phyloP scores from a whole-genome alignment of 495 filamentous ascomycete species.

The Staphylotrichum longicolle region DNA sequence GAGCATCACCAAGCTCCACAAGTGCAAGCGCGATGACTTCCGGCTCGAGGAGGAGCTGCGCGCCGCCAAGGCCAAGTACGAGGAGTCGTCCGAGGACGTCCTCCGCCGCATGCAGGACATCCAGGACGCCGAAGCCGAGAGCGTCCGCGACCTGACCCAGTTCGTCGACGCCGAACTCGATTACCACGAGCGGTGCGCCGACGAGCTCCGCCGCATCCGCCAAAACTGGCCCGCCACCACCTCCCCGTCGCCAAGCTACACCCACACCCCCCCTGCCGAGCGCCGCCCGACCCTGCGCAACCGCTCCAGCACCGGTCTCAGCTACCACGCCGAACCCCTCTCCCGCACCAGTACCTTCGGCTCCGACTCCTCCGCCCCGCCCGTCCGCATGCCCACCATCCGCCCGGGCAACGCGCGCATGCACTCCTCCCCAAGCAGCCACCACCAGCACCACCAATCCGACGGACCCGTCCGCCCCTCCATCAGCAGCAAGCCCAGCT shows the following conservation, averaged over 20 bases:
- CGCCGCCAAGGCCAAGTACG: constrained; percentile 90
- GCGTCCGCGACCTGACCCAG: constrained; percentile 70
- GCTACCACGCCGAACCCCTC: constrained; percentile 40
- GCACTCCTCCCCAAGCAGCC: constrained; percentile 23
- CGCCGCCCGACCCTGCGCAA: constrained; percentile 39
- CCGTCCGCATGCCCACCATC: constrained; percentile 58
- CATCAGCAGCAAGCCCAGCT: constrained; percentile 32
- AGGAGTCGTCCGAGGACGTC: constrained; percentile 93
- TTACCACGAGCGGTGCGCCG: constrained; percentile 86
- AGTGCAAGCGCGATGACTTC: constrained; percentile 90
- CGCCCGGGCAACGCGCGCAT: constrained; percentile 46
- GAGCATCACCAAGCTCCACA: constrained; percentile 87
- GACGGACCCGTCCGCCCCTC: constrained; percentile 41
- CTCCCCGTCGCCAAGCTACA: constrained; percentile 22
- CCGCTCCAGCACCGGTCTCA: constrained; percentile 49
- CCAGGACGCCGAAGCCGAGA: constrained; percentile 84
- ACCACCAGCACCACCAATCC: constrained; percentile 31
- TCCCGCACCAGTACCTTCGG: constrained; percentile 39
- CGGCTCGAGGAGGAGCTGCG: constrained; percentile 90
- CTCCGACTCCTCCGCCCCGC: constrained; percentile 38
- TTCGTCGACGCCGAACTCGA: constrained; percentile 90
- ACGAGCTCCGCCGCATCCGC: constrained; percentile 56
- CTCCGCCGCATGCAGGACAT: constrained; percentile 94
- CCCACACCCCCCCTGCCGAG: constrained; percentile 30
- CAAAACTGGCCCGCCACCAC: constrained; percentile 44